phyloP scores from a whole-genome alignment of 2,329 filamentous ascomycete species.

The Diaporthe ilicicola region DNA sequence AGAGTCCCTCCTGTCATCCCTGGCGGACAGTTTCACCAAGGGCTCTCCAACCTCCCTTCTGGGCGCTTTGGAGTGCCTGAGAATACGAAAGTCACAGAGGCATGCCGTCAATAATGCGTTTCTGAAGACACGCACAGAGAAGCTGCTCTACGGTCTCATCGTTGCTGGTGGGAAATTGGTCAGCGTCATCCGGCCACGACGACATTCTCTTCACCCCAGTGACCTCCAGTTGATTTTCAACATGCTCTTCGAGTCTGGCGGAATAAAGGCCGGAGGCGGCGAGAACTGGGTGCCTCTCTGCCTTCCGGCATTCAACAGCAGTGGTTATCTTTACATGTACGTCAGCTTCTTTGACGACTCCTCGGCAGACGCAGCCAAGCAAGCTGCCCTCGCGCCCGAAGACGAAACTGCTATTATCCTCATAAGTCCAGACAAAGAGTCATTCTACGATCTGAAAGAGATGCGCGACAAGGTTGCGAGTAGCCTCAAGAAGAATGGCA shows the following conservation, averaged over 20 bases:
- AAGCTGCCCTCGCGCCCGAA: constrained; percentile 70
- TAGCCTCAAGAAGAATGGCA: constrained; percentile 79
- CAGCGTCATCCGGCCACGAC: constrained; percentile 91
- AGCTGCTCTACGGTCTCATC: constrained; percentile 89
- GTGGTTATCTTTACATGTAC: constrained; percentile 98
- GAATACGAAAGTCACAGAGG: constrained; percentile 86
- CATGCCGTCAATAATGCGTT: constrained; percentile 87
- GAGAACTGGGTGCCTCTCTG: constrained; percentile 99
- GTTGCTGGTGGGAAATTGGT: constrained; percentile 93
- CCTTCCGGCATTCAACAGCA: constrained; percentile 95
- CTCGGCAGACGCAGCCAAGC: constrained; percentile 48
- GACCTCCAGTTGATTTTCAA: constrained; percentile 98
- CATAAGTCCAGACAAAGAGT: constrained; percentile 91
- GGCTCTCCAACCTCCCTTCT: constrained; percentile 90
- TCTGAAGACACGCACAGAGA: constrained; percentile 78
- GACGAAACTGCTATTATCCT: constrained; percentile 91
- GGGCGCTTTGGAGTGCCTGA: constrained; percentile 92
- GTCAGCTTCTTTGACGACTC: constrained; percentile 87
- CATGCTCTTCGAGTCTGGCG: constrained; percentile 96
- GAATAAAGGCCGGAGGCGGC: constrained; percentile 87
- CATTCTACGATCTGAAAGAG: constrained; percentile 87
- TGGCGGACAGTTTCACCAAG: constrained; percentile 93
- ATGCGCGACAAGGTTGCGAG: constrained; percentile 70
- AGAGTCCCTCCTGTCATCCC: constrained; percentile 86
- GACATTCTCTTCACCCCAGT: constrained; percentile 93